Evolutionary conservation across 2,329 filamentous ascomycete species (phyloP), one percentile per base, ranked within the genome.

Genomic region (Colletotrichum scovillei): DNA sequence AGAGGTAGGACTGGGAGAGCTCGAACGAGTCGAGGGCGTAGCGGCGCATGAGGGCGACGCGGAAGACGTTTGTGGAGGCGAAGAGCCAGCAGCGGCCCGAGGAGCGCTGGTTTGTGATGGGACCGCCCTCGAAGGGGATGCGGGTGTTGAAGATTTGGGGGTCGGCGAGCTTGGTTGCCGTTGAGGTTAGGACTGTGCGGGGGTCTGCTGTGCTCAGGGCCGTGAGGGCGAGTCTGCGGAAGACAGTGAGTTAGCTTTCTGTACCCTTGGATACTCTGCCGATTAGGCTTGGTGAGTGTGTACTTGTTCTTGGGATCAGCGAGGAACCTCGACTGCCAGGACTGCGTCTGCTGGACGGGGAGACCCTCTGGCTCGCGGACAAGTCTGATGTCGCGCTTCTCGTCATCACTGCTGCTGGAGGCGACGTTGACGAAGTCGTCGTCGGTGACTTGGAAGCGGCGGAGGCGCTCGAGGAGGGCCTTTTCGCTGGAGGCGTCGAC

Each of bases 1-100:
- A 97, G 4, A 97, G 88, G 79, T 97, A 97, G 1, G 92, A 88
- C 83, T 97, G 95, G 35, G 92, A 95, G n/a, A 98, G 87, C 86
- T 97, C 94, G 78, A 97, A 97, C 66, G 89, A 87, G 59, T 92
- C 89, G 24, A 97, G 89, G 75, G 91, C 90, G 82, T 97, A 93
- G 78, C 92, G 92, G 82, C 94, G 93, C 92, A 97, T 96, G 59
- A 97, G 87, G 1, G 94, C 93, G n/a, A 97, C 89, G 32, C 95
- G 92, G 84, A 97, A 97, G 69, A 97, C 92, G 78, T 97, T 97
- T n/a, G 94, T 97, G 5, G 93, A 91, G 1, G 95, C 95, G 78
- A 98, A 98, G 75, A 97, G 90, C 95, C 95, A 98, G 86, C 95
- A 98, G 75, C 95, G 89, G 8, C 95, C 95, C 2, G 93, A 95